Conservation (phyloP, 78 protist species). For the Diacronema lutheri region DNA sequence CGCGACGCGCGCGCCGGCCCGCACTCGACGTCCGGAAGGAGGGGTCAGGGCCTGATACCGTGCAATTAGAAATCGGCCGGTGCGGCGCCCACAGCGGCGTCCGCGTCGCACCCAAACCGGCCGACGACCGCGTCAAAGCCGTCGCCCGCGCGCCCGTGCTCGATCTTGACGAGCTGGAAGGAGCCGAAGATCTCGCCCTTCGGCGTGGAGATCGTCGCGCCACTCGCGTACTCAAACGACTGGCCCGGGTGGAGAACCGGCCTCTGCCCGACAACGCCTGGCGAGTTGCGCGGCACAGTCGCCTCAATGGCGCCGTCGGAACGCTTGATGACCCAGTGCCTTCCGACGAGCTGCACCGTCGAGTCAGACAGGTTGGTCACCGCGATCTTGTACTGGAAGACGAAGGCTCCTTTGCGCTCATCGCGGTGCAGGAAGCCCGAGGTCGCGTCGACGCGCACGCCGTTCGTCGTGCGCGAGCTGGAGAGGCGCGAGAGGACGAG, state of each 20-base stretch:
- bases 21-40: too few species aligned
- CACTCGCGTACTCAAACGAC: background rate
- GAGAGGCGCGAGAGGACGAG: too few species aligned
- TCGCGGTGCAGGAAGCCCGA: too few species aligned
- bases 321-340: background rate
- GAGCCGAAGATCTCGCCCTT: background rate
- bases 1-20: too few species aligned
- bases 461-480: too few species aligned
- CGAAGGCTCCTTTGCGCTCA: too few species aligned
- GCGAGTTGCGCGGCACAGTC: background rate
- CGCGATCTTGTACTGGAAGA: too few species aligned
- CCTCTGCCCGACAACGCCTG: background rate
- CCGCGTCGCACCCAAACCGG: background rate
- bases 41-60: too few species aligned
- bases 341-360: background rate
- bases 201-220: background rate
- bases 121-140: background rate
- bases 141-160: background rate
- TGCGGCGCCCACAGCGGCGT: too few species aligned
- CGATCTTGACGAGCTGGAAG: background rate
- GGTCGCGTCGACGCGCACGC: too few species aligned
- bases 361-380: background rate
- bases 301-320: background rate
- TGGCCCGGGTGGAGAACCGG: background rate
- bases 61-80: too few species aligned